A percentile compares a stretch with the other conserved stretches of the same genome.
Conservation (phyloP, 2,329 filamentous ascomycete genomes). For the Neonectria sp. region DNA sequence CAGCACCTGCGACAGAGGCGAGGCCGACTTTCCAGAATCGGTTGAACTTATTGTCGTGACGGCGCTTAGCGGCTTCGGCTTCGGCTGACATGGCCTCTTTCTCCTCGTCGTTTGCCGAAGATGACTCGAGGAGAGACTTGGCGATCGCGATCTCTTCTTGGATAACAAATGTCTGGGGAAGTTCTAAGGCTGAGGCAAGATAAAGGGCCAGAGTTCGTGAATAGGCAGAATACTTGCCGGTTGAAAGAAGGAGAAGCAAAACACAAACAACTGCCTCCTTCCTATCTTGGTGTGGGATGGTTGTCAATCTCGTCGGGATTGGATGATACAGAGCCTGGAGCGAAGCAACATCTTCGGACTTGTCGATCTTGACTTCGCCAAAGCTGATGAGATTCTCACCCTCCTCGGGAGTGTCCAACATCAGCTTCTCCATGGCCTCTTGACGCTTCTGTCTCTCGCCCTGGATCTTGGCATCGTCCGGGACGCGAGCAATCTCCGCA, state of each 20-base stretch:
- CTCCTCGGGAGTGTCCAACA: constrained; percentile 52
- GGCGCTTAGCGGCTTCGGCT: constrained; percentile 80
- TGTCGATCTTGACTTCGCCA: constrained; percentile 51
- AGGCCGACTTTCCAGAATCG: constrained; percentile 93
- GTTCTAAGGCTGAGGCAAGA: constrained; percentile 75
- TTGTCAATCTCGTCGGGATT: constrained; percentile 67
- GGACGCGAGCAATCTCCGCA: constrained; percentile 74
- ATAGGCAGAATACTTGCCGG: constrained; percentile 82
- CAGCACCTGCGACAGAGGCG: constrained; percentile 89
- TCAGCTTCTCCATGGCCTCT: constrained; percentile 58
- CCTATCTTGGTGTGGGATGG: constrained; percentile 71
- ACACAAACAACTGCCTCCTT: constrained; percentile 78
- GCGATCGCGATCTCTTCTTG: constrained; percentile 83
- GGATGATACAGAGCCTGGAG: constrained; percentile 69
- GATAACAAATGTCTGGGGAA: constrained; percentile 74
- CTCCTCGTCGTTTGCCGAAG: constrained; percentile 59
- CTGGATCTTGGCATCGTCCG: constrained; percentile 63
- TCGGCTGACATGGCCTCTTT: constrained; percentile 77
- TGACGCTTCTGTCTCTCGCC: constrained; percentile 63
- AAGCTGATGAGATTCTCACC: constrained; percentile 60
- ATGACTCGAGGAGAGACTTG: constrained; percentile 79
- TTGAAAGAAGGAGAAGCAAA: constrained; percentile 78
- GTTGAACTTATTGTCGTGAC: constrained; percentile 77
- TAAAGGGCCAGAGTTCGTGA: constrained; percentile 79
- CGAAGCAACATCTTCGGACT: constrained; percentile 57